These are phyloP conservation scores for Aspergillus alliaceus DNA, from an alignment of 2,329 filamentous ascomycete species.

Conservation along the genomic window DNA sequence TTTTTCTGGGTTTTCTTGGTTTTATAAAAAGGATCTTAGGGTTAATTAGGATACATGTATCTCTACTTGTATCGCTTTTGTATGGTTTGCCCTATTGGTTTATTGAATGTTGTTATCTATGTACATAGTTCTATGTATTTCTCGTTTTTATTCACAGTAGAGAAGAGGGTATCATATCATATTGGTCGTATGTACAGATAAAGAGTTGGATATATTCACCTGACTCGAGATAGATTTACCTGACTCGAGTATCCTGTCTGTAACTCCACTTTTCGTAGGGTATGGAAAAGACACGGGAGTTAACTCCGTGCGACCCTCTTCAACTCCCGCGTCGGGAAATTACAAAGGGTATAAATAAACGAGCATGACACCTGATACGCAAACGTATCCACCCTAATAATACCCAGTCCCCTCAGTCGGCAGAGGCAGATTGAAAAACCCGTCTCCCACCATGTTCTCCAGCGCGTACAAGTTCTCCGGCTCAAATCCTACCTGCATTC, in stretches of 20 bases:
- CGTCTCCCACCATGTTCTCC: constrained; percentile 35
- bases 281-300: not conserved
- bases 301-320: not conserved
- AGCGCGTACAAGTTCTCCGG: constrained; percentile 31
- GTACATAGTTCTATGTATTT: no score
- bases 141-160: no score
- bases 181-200: not conserved
- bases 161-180: no score
- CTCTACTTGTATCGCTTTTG: not conserved
- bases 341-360: not conserved
- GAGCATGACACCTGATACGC: not conserved
- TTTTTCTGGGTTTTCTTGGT: not conserved
- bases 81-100: not conserved
- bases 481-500: constrained; percentile 26
- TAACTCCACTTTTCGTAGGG: no score
- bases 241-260: no score
- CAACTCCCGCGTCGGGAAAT: not conserved
- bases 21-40: no score
- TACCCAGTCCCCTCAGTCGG: constrained; percentile 25
- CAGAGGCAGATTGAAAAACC: constrained; percentile 29
- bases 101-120: no score
- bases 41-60: not conserved
- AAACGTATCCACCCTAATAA: constrained; percentile 9
- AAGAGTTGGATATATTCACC: not conserved
- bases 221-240: not conserved